These are phyloP conservation scores for Dalbergia oliveri DNA, from an alignment of 306 rosid species.

Conservation along the genomic window DNA sequence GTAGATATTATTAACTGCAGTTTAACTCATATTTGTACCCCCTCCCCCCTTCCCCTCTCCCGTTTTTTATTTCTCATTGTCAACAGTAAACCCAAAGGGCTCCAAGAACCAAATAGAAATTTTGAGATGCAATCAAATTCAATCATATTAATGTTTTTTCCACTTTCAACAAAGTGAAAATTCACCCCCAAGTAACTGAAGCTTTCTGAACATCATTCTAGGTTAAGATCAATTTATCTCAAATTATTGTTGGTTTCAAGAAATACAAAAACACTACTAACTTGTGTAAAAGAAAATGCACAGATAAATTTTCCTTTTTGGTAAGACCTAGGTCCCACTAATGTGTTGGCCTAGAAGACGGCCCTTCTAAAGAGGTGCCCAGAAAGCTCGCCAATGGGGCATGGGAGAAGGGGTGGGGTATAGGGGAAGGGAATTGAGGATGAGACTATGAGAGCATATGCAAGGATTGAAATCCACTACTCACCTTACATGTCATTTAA, in stretches of 20 bases:
- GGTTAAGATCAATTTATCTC: conserved; percentile 13
- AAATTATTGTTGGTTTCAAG: not conserved
- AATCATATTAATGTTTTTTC: not conserved
- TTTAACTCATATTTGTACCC: no score
- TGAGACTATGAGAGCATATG: not conserved
- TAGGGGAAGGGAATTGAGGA: not conserved
- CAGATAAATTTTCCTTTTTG: no score
- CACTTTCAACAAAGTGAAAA: not conserved
- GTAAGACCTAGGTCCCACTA: no score
- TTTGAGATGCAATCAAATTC: conserved; percentile 14
- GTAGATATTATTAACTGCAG: not conserved
- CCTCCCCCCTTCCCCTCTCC: no score
- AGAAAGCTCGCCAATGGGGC: no score
- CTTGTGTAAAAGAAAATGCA: not conserved
- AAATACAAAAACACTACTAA: not conserved
- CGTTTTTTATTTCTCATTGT: not conserved
- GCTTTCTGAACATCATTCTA: not conserved
- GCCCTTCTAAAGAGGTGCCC: no score
- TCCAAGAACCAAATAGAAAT: not conserved
- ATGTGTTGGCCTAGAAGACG: no score
- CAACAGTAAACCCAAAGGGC: not conserved
- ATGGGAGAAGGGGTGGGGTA: not conserved
- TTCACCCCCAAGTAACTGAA: not conserved
- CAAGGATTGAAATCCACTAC: not conserved
- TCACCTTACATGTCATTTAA: not conserved